Percentiles rank a stretch among this genome's conserved stretches.
Evolutionary conservation across 345 rosid genomes (phyloP).

Genomic region (Arabis alpina): DNA sequence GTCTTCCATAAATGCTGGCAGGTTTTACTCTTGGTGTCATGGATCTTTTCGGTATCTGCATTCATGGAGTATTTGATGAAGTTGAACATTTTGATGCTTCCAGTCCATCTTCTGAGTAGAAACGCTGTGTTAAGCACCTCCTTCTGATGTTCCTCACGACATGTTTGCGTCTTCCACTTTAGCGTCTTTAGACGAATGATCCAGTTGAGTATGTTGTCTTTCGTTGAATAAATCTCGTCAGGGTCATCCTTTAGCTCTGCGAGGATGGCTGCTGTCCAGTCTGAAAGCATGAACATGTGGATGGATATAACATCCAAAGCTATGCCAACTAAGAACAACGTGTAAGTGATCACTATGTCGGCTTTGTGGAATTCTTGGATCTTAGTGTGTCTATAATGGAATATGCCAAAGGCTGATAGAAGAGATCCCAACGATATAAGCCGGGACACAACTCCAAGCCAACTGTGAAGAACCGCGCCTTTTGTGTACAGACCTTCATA

Average conservation of each 20-base stretch:
- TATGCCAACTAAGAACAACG: constrained; percentile 23
- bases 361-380: constrained; percentile 21
- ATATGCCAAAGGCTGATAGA: constrained; percentile 14
- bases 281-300: not conserved
- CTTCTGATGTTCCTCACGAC: not conserved
- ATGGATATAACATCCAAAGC: constrained; percentile 19
- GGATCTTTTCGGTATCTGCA: constrained; percentile 1
- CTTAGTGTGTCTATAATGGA: constrained; percentile 19
- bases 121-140: constrained; percentile 5
- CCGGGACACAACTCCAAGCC: constrained; percentile 18
- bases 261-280: constrained; percentile 26
- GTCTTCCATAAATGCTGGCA: not conserved
- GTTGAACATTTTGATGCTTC: constrained; percentile 16
- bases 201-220: not conserved
- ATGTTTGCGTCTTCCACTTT: not conserved
- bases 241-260: constrained; percentile 18
- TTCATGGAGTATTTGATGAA: constrained; percentile 26
- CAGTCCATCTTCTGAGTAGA: constrained; percentile 17
- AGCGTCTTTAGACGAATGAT: not conserved
- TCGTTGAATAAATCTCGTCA: not conserved
- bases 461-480: constrained; percentile 30
- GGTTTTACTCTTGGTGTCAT: not conserved
- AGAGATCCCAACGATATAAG: constrained; percentile 13
- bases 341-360: constrained; percentile 24
- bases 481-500: constrained; percentile 50